Conservation (phyloP, 164 flowering plant species). For the Chimonanthus praecox region DNA sequence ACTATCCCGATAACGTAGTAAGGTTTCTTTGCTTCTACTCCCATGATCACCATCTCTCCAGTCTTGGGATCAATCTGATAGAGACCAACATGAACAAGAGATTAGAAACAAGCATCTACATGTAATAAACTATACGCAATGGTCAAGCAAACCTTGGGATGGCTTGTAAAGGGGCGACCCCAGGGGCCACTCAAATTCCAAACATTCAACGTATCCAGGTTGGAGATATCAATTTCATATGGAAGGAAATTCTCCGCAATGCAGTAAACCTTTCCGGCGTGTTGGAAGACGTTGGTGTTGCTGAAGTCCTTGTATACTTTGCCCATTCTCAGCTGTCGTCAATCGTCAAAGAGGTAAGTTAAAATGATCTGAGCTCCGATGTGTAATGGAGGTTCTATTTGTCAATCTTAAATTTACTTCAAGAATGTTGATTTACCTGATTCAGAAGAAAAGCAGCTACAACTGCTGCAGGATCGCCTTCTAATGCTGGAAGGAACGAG, state of each 20-base stretch:
- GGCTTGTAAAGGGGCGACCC: slow-evolving; percentile 20
- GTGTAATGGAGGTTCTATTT: too few species aligned
- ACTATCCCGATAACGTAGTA: slow-evolving; percentile 6
- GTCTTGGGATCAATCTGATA: slow-evolving; percentile 8
- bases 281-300: slow-evolving; percentile 18
- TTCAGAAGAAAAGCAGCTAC: slow-evolving; percentile 10
- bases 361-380: too few species aligned
- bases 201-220: slow-evolving; percentile 2
- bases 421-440: neutral
- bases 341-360: too few species aligned
- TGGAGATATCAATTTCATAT: slow-evolving; percentile 9
- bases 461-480: slow-evolving; percentile 10
- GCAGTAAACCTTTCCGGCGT: slow-evolving; percentile 11
- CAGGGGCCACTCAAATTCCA: slow-evolving; percentile 17
- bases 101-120: neutral
- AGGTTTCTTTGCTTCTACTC: slow-evolving; percentile 12
- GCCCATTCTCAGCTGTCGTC: slow-evolving; percentile 13
- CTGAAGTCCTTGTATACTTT: slow-evolving; percentile 10
- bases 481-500: slow-evolving; percentile 15
- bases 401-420: too few species aligned
- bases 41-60: slow-evolving; percentile 12
- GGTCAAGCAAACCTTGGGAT: slow-evolving; percentile 17
- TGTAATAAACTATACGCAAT: neutral
- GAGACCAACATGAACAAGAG: neutral
- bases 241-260: slow-evolving; percentile 14